Evolutionary conservation across 2,329 filamentous ascomycete species (phyloP), one percentile per base, ranked within the genome.

Genomic region (Aspergillus carbonarius): DNA sequence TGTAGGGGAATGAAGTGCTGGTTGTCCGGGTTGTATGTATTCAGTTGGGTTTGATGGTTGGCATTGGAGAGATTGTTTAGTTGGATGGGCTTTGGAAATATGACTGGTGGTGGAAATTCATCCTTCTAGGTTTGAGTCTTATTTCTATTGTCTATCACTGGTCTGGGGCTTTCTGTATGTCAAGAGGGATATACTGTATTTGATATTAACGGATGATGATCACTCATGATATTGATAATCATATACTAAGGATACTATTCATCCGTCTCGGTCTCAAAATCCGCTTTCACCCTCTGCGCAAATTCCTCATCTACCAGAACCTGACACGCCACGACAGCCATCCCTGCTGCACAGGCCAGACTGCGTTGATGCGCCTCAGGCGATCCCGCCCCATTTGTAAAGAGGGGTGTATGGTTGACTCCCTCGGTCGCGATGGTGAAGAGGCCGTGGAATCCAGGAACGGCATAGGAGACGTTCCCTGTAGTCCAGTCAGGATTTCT

Each of bases 331-430:
- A 71, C 70, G 12, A 69, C 67, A 7, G 70, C 69, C 68, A 72
- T 72, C 1, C 70, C 70, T 9, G 68, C 69, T 2, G 68, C 70
- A 55, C 69, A 72, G 3, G 58, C 59, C 5, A 71, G 58, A 0
- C 80, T 75, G 46, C 78, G 74, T 27, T 78, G 69, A 56, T 83
- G 83, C 0, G 81, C 79, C 15, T 75, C 74, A 23, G 71, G 73
- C 0, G 79, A 84, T 4, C 82, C 82, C 0, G 82, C 78, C 0
- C 82, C 80, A 3, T 73, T 70, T 8, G 82, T 80, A 63, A 84
- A 87, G 0, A 80, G 78, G 0, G 80, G 78, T 7, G 78, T 87
- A 59, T 84, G 84, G 17, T 83, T 83, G 0, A 81, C 79, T 1
- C 76, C 77, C 2, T 76, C 74, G 2, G 74, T 72, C 0, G 79